A percentile compares a stretch with the other conserved stretches of the same genome.
Evolutionary conservation across 371 early-diverging fungal genomes (phyloP).

Genomic region (Zychaea mexicana): DNA sequence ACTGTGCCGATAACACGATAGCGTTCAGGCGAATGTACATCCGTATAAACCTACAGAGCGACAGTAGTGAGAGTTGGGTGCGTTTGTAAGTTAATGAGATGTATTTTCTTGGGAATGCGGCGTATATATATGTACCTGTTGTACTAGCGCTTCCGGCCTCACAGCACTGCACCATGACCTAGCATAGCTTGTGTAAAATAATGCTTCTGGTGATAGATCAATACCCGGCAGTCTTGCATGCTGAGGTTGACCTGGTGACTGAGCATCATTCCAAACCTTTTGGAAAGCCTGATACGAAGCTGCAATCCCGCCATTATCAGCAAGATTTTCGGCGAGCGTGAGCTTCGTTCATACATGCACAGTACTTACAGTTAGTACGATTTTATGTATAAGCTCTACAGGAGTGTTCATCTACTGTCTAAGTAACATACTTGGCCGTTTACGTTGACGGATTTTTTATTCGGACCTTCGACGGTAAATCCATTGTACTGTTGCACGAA

Average conservation of each 20-base stretch:
- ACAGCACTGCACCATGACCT: slow-evolving; percentile 51
- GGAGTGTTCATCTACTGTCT: too few species aligned
- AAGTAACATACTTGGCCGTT: slow-evolving; percentile 58
- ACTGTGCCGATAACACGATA: slow-evolving; percentile 66
- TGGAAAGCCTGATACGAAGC: slow-evolving; percentile 33
- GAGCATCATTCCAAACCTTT: slow-evolving; percentile 12
- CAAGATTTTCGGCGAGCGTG: slow-evolving; percentile 73
- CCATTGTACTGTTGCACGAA: slow-evolving; percentile 66
- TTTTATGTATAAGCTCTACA: slow-evolving; percentile 29
- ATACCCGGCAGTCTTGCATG: slow-evolving; percentile 53
- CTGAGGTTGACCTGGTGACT: slow-evolving; percentile 23
- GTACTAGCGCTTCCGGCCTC: slow-evolving; percentile 31
- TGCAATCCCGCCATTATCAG: slow-evolving; percentile 75
- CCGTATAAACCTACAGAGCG: slow-evolving; percentile 32
- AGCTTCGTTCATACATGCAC: too few species aligned
- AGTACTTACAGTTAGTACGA: background rate
- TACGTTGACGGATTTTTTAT: slow-evolving; percentile 30
- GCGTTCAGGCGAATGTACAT: slow-evolving; percentile 59
- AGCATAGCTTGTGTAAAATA: slow-evolving; percentile 54
- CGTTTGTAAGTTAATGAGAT: background rate
- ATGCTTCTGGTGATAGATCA: slow-evolving; percentile 48
- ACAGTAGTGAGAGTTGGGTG: too few species aligned
- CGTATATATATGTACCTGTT: background rate
- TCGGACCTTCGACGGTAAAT: slow-evolving; percentile 35
- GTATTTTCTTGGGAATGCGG: background rate